phyloP scores from a whole-genome alignment of 2,329 filamentous ascomycete species.

The Cephalotrichum gorgonifer region DNA sequence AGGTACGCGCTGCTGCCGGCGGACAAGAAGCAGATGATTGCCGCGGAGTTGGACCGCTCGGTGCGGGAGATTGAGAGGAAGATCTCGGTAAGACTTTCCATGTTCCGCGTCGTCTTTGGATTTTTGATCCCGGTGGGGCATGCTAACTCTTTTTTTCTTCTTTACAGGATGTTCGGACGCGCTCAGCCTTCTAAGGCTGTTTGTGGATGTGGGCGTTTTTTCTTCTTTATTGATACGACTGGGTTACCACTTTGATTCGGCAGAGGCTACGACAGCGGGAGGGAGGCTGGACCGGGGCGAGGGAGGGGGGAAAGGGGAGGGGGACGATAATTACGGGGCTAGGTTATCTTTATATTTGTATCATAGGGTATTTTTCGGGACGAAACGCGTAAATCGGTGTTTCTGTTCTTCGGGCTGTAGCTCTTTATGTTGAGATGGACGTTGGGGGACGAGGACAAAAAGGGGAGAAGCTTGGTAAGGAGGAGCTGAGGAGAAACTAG shows the following conservation, averaged over 20 bases:
- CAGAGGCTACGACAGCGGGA: too few relatives aligned
- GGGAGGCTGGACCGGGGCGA: too few relatives aligned
- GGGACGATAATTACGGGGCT: too few relatives aligned
- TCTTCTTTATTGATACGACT: background rate
- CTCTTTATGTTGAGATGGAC: too few relatives aligned
- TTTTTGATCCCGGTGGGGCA: background rate
- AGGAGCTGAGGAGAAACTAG: too few relatives aligned
- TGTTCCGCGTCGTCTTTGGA: background rate
- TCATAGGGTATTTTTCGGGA: too few relatives aligned
- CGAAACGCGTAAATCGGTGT: too few relatives aligned
- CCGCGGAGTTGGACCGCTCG: conserved; percentile 81
- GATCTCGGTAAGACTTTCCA: conserved; percentile 50
- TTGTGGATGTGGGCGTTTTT: background rate
- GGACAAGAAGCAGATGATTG: conserved; percentile 93
- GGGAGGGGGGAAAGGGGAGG: too few relatives aligned
- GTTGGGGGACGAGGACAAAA: too few relatives aligned
- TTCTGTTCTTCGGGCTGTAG: too few relatives aligned
- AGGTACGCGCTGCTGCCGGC: conserved; percentile 72
- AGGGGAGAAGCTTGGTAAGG: too few relatives aligned
- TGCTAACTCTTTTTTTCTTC: background rate
- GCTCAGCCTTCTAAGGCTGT: background rate
- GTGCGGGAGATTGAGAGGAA: conserved; percentile 93
- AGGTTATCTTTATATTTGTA: too few relatives aligned
- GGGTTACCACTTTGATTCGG: background rate
- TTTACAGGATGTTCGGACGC: background rate